Evolutionary conservation across 305 asterid species (phyloP), one percentile per base, ranked within the genome.

Genomic region (Solanum hybrid): DNA sequence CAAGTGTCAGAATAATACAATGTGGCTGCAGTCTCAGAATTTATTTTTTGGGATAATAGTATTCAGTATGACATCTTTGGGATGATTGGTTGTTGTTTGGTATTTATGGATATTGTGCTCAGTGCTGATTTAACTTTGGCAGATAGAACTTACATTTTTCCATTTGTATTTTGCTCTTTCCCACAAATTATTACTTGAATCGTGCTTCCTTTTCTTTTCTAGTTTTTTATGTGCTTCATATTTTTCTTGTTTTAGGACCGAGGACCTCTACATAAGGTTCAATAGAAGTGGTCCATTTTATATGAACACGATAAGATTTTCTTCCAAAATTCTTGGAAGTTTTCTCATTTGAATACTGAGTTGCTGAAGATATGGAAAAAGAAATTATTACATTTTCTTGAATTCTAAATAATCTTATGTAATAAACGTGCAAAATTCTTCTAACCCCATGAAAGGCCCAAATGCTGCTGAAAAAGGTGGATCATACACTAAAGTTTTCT

Each of bases 261-360:
- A 75, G 92, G 91, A 91, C 89, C 89, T 92, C 91, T 73, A 66
- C 91, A 75, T 71, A 94, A 90, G 91, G 94, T 91, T 92, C 97
- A 94, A 75, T 86, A 97, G 71, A 95, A 94, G 90, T 79, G 96
- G 96, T 90, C 94, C 98, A 87, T 95, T 95, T 93, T 95, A 91
- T 92, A 93, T 93, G 95, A 87, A 95, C 80, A 96, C 93, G 89
- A 94, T 82, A 71, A 36, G 78, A 86, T 72, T 87, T 92, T 78
- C 89, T 87, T 89, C 91, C 91, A 29, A 84, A 51, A 1, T 51
- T 29, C 11, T 19, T 2, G n/a, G 13, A 7, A 9, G 75, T 51
- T 84, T 84, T 84, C 87, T 29, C 87, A 17, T 29, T 17, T 84
- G 87, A 51, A 29, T 5, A 60, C 22, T 1, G 38, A 84, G 42